Percentiles rank a stretch among this genome's conserved stretches.
These are phyloP conservation scores for Guadua angustifolia DNA, from an alignment of 176 grass and related monocot species.

Conservation along the genomic window DNA sequence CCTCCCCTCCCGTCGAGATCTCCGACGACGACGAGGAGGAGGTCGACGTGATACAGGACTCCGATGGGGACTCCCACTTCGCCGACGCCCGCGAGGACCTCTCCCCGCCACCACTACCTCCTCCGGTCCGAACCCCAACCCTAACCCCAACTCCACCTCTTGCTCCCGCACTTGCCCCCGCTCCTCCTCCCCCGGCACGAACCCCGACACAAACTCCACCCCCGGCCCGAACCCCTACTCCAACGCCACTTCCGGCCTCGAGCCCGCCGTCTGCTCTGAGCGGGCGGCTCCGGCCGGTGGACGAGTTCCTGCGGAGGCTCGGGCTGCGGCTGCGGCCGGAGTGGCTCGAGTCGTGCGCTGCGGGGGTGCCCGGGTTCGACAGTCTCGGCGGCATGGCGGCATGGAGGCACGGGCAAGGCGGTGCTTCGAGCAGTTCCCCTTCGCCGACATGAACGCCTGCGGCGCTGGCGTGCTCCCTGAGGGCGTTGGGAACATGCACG, in stretches of 20 bases:
- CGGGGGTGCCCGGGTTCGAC: conserved; percentile 50
- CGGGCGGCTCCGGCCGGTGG: conserved; percentile 43
- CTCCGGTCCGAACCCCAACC: not conserved
- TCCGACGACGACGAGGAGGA: conserved; percentile 59
- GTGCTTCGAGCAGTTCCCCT: conserved; percentile 84
- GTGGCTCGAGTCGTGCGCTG: conserved; percentile 69
- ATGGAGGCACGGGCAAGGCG: conserved; percentile 52
- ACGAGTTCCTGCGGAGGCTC: conserved; percentile 59
- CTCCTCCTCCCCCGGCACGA: not conserved
- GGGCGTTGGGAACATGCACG: conserved; percentile 67
- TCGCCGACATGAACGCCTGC: conserved; percentile 77
- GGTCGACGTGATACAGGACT: conserved; percentile 32
- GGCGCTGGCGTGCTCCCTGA: conserved; percentile 69
- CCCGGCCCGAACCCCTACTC: not conserved
- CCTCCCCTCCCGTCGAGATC: conserved; percentile 56
- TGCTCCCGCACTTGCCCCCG: not conserved
- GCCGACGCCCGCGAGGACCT: conserved; percentile 63
- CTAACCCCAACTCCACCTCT: not conserved
- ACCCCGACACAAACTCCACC: not conserved
- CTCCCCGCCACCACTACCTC: conserved; percentile 31
- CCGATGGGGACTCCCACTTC: conserved; percentile 58
- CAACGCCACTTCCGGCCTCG: not conserved
- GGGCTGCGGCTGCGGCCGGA: conserved; percentile 68
- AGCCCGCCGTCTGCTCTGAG: not conserved
- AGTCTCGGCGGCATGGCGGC: conserved; percentile 50